Evolutionary conservation across 257 asterid genomes (phyloP), one percentile per base, ranked within the genome.

Genomic region (Salvia rosmarinus): DNA sequence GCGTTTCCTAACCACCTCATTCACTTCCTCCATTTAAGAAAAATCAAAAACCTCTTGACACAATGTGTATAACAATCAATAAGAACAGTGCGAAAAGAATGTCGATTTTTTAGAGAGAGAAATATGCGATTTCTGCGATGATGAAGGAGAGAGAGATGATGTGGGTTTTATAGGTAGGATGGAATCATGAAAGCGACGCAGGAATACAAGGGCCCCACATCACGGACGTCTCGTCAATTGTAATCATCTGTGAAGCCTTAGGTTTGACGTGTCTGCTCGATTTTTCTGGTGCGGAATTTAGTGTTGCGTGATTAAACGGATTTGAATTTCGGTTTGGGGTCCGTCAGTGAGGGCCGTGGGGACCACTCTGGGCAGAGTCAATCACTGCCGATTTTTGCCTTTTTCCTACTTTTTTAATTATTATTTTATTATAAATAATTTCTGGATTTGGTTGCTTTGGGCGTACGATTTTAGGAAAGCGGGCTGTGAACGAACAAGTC

Each of bases 161-260:
- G 70, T 6, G 76, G 51, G 13, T 67, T 78, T 73, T 74, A 79
- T 78, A 84, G 80, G 39, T 52, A 71, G 60, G 58, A 23, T 13
- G 34, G 68, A 74, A 59, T 5, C 12, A 10, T 49, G 84, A 79
- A 11, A 58, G 77, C 75, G 82, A 79, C 79, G 78, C 44, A 79
- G 82, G 74, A 51, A 61, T 71, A 71, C 3, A 0, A 8, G 70
- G 67, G 78, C 81, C 73, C 76, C 81, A 59, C n/a, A 40, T 65
- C 77, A 75, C 75, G 87, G 82, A 75, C 65, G 81, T 75, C 83
- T 34, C 66, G 87, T 75, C 83, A 43, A 59, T 43, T 30, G 80
- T 46, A 65, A 52, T 37, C 12, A 19, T 64, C 10, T 56, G 64
- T 67, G 61, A 52, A 20, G 35, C 56, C 25, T 58, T 64, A 50